Evolutionary conservation across 306 rosid genomes (phyloP).

Genomic region (Malus sieversii): DNA sequence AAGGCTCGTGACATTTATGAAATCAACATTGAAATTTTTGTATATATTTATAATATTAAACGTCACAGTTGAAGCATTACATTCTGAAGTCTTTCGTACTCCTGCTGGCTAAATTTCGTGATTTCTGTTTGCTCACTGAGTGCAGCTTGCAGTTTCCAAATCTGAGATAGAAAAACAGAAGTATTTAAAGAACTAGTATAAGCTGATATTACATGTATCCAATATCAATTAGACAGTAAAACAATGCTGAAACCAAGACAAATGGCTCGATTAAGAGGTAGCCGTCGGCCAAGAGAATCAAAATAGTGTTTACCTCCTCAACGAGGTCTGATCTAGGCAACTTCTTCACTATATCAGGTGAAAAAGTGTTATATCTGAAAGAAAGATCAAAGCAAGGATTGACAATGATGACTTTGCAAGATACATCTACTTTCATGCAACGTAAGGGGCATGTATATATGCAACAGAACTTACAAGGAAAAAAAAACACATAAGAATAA

Average conservation of each 20-base stretch:
- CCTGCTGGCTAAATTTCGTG: constrained; percentile 69
- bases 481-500: not conserved
- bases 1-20: not conserved
- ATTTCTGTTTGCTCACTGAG: constrained; percentile 78
- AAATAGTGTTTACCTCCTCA: constrained; percentile 54
- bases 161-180: constrained; percentile 32
- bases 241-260: not conserved
- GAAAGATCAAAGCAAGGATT: constrained; percentile 12
- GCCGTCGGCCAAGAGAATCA: not conserved
- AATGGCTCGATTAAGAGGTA: not conserved
- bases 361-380: constrained; percentile 73
- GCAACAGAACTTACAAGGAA: not conserved
- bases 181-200: not conserved
- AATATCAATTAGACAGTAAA: not conserved
- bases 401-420: not conserved
- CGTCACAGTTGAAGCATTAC: constrained; percentile 28
- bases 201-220: not conserved
- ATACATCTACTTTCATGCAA: not conserved
- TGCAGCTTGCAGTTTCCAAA: constrained; percentile 90
- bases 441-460: not conserved
- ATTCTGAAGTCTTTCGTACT: constrained; percentile 73
- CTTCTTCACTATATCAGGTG: constrained; percentile 81
- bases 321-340: constrained; percentile 84
- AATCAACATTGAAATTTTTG: not conserved
- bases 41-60: not conserved